These are phyloP conservation scores for Epichloe baconii DNA, from an alignment of 2,329 filamentous ascomycete genomes.

Conservation along the genomic window DNA sequence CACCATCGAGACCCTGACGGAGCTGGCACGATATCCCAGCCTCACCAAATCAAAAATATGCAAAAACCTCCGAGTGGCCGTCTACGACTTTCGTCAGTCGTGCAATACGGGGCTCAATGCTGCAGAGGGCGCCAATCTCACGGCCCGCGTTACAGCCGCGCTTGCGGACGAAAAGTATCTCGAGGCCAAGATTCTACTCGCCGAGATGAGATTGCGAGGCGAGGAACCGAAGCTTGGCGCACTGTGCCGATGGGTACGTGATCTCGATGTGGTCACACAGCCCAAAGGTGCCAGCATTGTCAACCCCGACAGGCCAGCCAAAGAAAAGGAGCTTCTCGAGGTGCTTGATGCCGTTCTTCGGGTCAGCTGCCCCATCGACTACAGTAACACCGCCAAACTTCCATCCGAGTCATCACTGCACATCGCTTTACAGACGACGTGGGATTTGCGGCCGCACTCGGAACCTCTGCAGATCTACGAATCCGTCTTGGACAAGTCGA, in stretches of 20 bases:
- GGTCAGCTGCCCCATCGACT: conserved; percentile 44
- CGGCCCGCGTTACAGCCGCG: conserved; percentile 51
- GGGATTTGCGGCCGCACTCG: conserved; percentile 40
- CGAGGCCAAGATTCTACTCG: conserved; percentile 51
- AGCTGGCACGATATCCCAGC: conserved; percentile 43
- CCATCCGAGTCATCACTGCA: conserved; percentile 24
- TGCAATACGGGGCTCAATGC: conserved; percentile 54
- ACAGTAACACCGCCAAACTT: conserved; percentile 27
- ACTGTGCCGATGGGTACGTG: conserved; percentile 59
- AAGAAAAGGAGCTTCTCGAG: conserved; percentile 41
- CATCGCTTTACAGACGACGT: conserved; percentile 45
- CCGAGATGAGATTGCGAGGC: conserved; percentile 56
- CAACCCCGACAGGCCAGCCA: conserved; percentile 24
- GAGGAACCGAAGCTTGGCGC: conserved; percentile 55
- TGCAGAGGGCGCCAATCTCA: conserved; percentile 47
- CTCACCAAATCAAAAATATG: conserved; percentile 57
- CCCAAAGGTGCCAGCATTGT: conserved; percentile 26
- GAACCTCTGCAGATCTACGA: conserved; percentile 35
- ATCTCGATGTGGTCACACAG: conserved; percentile 53
- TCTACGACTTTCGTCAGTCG: conserved; percentile 56
- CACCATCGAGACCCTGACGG: conserved; percentile 48
- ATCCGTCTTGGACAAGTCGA: conserved; percentile 45
- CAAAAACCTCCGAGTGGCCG: conserved; percentile 51
- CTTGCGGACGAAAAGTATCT: conserved; percentile 51
- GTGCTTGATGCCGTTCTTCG: conserved; percentile 53